Evolutionary conservation across 805 yeast species (phyloP), one percentile per base, ranked within the genome.

Genomic region (Starmerella floricola): DNA sequence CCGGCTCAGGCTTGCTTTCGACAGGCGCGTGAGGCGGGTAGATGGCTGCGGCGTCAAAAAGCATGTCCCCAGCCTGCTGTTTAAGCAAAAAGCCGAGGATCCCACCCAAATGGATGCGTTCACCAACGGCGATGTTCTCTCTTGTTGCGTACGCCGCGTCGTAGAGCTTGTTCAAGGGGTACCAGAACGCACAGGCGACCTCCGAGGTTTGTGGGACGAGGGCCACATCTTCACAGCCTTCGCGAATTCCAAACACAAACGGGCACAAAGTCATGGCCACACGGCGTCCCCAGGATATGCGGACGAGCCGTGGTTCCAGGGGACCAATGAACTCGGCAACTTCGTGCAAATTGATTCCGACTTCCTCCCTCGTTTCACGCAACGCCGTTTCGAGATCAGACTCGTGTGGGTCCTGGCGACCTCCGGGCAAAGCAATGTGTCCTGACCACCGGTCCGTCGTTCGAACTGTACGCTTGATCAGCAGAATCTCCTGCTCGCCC

Each of bases 341-440:
- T 6, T 34, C 28, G 2, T 27, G 36, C 8, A 64, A 52, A 44
- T 62, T 66, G 3, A 64, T 39, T 6, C 68, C 68, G 16, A 64
- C 65, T 40, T 64, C 68, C 45, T 64, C 68, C 5, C 11, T 21
- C 1, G 67, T 51, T 40, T 64, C 68, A 4, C 68, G 56, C 13
- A 55, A 47, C 0, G 67, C 67, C 1, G 64, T 53, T 27, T 57
- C 61, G 6, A 54, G 32, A 19, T 57, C 51, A 4, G 48, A 54
- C 38, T 62, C 68, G 2, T 50, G 58, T 2, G 57, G 52, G 28
- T 64, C 67, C 6, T 60, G 51, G n/a, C 58, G 50, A 10, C 68
- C 68, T 2, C 68, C 68, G 1, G 68, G 68, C 1, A 64, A 39
- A 2, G 67, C 68, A 33, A 64, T 55, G 44, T 64, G 67, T 13